A percentile compares a stretch with the other conserved stretches of the same genome.
Conservation (phyloP, 371 early-diverging fungal genomes). For the Blakeslea trispora region DNA sequence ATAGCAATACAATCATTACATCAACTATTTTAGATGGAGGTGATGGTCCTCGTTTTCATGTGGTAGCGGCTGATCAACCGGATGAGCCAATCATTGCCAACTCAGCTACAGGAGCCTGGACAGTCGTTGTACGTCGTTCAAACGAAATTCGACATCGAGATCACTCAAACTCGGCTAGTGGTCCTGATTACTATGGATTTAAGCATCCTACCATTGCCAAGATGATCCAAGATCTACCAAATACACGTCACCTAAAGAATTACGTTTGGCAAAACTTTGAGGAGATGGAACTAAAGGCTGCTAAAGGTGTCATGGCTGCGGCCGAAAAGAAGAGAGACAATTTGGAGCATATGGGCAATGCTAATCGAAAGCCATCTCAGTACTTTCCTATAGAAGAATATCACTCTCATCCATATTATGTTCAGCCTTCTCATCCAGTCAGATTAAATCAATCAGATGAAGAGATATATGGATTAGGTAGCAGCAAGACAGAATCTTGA, state of each 20-base stretch:
- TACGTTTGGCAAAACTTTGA: constrained; percentile 74
- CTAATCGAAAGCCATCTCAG: constrained; percentile 20
- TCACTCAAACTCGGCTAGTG: constrained; percentile 81
- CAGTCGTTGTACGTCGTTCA: constrained; percentile 75
- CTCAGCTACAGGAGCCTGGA: constrained; percentile 92
- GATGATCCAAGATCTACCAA: constrained; percentile 87
- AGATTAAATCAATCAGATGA: constrained; percentile 4
- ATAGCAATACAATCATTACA: constrained; percentile 61
- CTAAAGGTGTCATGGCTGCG: constrained; percentile 52
- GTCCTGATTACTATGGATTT: constrained; percentile 92
- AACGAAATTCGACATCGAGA: constrained; percentile 77
- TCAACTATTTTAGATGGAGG: constrained; percentile 82
- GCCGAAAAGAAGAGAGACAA: constrained; percentile 50
- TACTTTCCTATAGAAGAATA: no score
- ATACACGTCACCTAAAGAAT: constrained; percentile 66
- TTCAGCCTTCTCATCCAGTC: background rate
- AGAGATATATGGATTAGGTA: constrained; percentile 9
- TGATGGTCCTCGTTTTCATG: constrained; percentile 72
- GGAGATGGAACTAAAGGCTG: constrained; percentile 55
- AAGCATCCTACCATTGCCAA: constrained; percentile 88
- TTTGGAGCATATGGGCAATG: constrained; percentile 47
- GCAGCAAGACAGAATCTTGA: constrained; percentile 1
- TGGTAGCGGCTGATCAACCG: constrained; percentile 74
- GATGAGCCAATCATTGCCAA: constrained; percentile 67
- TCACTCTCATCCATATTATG: no score